Evolutionary conservation across 371 early-diverging fungal species (phyloP).

Genomic region (Mortierella sp.): DNA sequence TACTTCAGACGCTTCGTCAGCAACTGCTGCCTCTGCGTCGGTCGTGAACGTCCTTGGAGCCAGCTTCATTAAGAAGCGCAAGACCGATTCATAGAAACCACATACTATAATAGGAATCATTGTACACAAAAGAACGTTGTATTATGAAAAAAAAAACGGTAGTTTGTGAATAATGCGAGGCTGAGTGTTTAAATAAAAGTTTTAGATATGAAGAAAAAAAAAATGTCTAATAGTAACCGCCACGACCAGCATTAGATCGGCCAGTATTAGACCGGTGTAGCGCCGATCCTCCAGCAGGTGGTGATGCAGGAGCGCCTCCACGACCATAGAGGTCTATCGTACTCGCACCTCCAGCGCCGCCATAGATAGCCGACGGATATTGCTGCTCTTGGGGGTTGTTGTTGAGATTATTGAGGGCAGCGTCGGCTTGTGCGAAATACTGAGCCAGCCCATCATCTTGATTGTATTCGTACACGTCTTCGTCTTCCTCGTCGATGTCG

Average conservation of each 20-base stretch:
- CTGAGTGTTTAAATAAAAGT: too few relatives aligned
- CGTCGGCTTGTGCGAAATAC: slow-evolving; percentile 55
- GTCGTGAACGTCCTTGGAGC: slow-evolving; percentile 35
- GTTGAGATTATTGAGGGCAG: slow-evolving; percentile 13
- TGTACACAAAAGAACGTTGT: neutral
- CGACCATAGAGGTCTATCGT: slow-evolving; percentile 5
- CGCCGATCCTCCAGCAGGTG: neutral
- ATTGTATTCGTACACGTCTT: slow-evolving; percentile 44
- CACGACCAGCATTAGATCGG: neutral
- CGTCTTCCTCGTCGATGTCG: neutral
- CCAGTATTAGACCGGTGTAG: neutral
- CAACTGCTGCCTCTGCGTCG: neutral
- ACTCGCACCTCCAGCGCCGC: neutral
- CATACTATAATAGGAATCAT: neutral
- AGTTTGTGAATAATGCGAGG: neutral
- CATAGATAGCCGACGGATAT: neutral
- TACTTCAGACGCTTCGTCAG: neutral
- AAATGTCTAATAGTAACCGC: neutral
- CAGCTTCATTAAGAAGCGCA: slow-evolving; percentile 44
- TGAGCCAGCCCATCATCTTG: slow-evolving; percentile 54
- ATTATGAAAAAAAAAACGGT: neutral
- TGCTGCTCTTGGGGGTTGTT: too few relatives aligned
- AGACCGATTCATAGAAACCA: slow-evolving; percentile 17
- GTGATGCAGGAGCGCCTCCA: neutral
- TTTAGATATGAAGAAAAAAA: neutral